Percentiles rank a stretch among this genome's conserved stretches.
These are phyloP conservation scores for Diaporthe helianthi DNA, from an alignment of 2,329 filamentous ascomycete species.

Conservation along the genomic window DNA sequence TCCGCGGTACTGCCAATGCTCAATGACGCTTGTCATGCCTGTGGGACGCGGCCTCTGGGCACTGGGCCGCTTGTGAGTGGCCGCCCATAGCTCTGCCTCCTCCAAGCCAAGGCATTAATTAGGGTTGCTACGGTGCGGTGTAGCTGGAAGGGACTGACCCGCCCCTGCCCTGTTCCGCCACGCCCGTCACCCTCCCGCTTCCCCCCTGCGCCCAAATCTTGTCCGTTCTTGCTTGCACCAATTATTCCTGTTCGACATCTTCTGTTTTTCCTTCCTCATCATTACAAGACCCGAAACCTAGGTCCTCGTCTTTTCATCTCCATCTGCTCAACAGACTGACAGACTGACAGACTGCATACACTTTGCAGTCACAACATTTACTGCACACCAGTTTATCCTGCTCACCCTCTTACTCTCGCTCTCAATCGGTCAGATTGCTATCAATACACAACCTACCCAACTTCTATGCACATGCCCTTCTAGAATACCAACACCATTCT, in stretches of 20 bases:
- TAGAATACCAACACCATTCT: constrained; percentile 1
- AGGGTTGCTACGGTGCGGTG: too few relatives aligned
- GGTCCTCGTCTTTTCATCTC: not conserved
- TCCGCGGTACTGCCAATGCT: not conserved
- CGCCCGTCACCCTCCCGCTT: constrained; percentile 5
- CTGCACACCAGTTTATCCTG: not conserved
- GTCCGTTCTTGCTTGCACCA: not conserved
- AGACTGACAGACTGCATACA: not conserved
- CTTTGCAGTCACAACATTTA: not conserved
- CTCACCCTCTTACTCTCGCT: not conserved
- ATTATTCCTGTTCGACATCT: not conserved
- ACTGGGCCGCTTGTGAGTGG: not conserved
- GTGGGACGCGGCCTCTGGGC: constrained; percentile 14
- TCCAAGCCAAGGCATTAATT: constrained; percentile 1
- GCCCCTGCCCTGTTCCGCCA: constrained; percentile 17
- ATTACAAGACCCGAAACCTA: not conserved
- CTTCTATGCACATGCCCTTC: not conserved
- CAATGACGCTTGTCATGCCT: constrained; percentile 5
- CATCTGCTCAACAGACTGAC: not conserved
- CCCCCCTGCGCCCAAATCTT: not conserved
- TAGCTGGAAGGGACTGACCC: constrained; percentile 20
- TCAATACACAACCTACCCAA: not conserved
- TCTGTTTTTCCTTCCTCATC: not conserved
- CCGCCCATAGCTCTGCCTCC: not conserved
- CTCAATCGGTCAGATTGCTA: not conserved